These are phyloP conservation scores for Epichloe gansuensis DNA, from an alignment of 2,329 filamentous ascomycete genomes.

Conservation along the genomic window DNA sequence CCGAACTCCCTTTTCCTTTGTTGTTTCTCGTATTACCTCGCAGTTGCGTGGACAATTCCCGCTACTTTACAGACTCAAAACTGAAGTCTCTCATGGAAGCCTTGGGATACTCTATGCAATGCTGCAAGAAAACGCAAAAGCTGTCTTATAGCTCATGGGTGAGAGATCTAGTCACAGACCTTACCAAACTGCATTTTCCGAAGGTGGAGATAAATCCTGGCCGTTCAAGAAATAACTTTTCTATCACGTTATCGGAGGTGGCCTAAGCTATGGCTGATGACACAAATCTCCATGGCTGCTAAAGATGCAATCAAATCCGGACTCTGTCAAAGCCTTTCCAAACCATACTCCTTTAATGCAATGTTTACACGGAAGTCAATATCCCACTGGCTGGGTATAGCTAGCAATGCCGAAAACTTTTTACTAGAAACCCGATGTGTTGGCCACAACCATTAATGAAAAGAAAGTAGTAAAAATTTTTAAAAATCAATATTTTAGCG, in stretches of 20 bases:
- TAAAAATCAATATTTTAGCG: too few species aligned
- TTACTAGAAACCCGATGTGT: too few species aligned
- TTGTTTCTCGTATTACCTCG: conserved; percentile 84
- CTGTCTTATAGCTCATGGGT: conserved; percentile 84
- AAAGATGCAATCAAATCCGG: background rate
- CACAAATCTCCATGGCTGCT: background rate
- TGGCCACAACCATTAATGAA: too few species aligned
- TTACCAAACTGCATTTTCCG: conserved; percentile 12
- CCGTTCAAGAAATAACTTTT: conserved; percentile 75
- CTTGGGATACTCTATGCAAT: conserved; percentile 56
- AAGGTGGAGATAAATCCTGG: conserved; percentile 73
- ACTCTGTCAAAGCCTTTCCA: background rate
- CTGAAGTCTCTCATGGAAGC: conserved; percentile 61
- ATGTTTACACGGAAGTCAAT: too few species aligned
- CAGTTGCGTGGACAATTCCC: conserved; percentile 78
- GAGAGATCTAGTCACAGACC: conserved; percentile 20
- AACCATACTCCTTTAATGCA: too few species aligned
- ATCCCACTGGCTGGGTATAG: too few species aligned
- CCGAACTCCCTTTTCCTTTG: conserved; percentile 41
- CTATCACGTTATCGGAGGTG: conserved; percentile 48
- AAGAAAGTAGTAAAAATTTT: too few species aligned
- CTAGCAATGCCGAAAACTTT: too few species aligned
- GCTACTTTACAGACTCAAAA: conserved; percentile 66
- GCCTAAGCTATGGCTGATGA: conserved; percentile 2
- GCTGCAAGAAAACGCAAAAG: conserved; percentile 66